These are phyloP conservation scores for Suillus paluster DNA, from an alignment of 768 basidiomycete genomes.

Conservation along the genomic window DNA sequence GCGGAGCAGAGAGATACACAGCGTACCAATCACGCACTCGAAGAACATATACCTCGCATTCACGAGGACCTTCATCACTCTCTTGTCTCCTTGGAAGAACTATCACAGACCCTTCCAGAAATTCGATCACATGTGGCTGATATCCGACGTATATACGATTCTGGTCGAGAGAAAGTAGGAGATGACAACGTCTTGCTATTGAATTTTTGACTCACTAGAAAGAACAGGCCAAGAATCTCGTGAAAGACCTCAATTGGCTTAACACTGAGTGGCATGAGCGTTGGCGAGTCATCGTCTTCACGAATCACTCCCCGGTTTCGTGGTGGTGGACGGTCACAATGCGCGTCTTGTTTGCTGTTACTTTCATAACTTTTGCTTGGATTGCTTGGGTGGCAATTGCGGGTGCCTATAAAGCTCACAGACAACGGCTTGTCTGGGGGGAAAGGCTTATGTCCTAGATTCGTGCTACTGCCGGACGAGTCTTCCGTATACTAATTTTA, in stretches of 20 bases:
- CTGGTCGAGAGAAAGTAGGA: constrained; percentile 67
- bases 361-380: constrained; percentile 62
- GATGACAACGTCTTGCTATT: background rate
- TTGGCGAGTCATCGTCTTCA: constrained; percentile 76
- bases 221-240: constrained; percentile 63
- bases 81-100: constrained; percentile 56
- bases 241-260: constrained; percentile 71
- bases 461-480: background rate
- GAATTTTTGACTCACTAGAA: constrained; percentile 4
- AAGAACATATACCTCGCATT: constrained; percentile 65
- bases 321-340: constrained; percentile 69
- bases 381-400: constrained; percentile 61
- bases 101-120: constrained; percentile 62
- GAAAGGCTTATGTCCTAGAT: constrained; percentile 73
- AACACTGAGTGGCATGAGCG: constrained; percentile 81
- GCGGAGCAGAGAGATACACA: constrained; percentile 54
- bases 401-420: constrained; percentile 75
- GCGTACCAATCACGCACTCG: constrained; percentile 61
- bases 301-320: constrained; percentile 71
- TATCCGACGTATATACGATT: constrained; percentile 70
- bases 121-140: constrained; percentile 64
- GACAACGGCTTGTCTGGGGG: constrained; percentile 79
- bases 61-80: constrained; percentile 64
- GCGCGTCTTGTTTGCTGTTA: constrained; percentile 60
- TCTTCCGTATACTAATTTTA: no score